Base-by-base conservation (phyloP, 805 yeast species). In the Sugiyamaella boreocaroliniensis region DNA sequence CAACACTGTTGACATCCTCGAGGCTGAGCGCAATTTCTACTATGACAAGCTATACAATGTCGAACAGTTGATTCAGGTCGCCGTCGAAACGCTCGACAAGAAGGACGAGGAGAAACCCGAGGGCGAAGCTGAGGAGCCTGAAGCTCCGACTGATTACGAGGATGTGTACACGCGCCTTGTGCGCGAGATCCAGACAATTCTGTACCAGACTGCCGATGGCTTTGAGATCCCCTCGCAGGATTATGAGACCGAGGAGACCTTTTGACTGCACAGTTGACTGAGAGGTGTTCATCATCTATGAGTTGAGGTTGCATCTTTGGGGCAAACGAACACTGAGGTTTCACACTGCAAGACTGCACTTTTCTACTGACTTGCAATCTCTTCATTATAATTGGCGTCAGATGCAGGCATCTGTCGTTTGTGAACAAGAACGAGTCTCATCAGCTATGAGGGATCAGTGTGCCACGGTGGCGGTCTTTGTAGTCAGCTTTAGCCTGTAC, bases 11-110 rank as follows among this genome's bases (percentile, higher is more conserved):
- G 86, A 82, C 47, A 79, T 83, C 12, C 71, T 88, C 48, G 75
- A 78, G 50, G 79, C 86, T 0, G 97, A 93, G 66, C 80, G 98
- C 57, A 86, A 87, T 67, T 89, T 92, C 63, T 93, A 93, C 68
- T 92, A 87, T 70, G 83, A 85, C 63, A 93, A 92, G 69, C 73
- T 93, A 50, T 77, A 96, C 57, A 95, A 87, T 54, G 86, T 93
- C 52, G 99, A 93, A 68, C 80, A 88, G 26, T 70, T 90, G 46
- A 78, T 85, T 22, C 89, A 85, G 62, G 78, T 83, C 20, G 75
- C 82, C 10, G 76, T 74, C 49, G 85, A 81, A 49, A 68, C 76
- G 45, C 65, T 78, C 47, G 71, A 77, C 20, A 45, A 45, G 37
- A 40, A 51, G n/a, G 48, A 18, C 11, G 43, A 32, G 10, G 56